These are phyloP conservation scores for Phytophthora pluvialis DNA, from an alignment of 352 stramenopile species.

Conservation along the genomic window DNA sequence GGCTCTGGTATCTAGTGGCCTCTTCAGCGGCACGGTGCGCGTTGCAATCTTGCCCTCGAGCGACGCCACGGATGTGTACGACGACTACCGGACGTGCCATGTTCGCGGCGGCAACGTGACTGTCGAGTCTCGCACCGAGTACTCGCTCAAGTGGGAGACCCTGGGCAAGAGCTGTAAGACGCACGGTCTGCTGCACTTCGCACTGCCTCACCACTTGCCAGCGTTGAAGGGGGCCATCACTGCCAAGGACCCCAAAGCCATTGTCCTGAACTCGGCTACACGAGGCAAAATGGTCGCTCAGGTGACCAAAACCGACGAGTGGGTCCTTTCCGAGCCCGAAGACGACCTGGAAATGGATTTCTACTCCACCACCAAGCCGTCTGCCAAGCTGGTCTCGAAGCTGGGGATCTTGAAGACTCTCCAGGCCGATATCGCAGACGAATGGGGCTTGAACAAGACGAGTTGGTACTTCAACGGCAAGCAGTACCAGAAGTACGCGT, in stretches of 20 bases:
- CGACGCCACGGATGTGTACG: constrained; percentile 41
- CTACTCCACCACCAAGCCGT: constrained; percentile 46
- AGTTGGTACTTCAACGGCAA: constrained; percentile 86
- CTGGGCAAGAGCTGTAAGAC: constrained; percentile 49
- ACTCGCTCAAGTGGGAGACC: constrained; percentile 66
- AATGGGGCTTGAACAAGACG: constrained; percentile 45
- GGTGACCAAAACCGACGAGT: constrained; percentile 38
- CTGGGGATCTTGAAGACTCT: constrained; percentile 46
- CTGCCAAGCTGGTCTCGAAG: constrained; percentile 31
- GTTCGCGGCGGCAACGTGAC: constrained; percentile 55
- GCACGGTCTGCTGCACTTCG: constrained; percentile 65
- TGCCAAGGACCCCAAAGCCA: constrained; percentile 23
- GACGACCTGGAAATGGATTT: constrained; percentile 54
- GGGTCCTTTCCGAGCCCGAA: constrained; percentile 54
- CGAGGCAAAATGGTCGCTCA: constrained; percentile 58
- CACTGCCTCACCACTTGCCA: constrained; percentile 63
- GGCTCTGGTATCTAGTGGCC: constrained; percentile 40
- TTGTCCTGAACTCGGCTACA: constrained; percentile 57
- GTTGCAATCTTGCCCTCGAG: constrained; percentile 50
- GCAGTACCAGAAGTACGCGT: constrained; percentile 78
- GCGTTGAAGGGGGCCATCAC: constrained; percentile 31
- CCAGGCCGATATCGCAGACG: constrained; percentile 49
- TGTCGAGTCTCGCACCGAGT: constrained; percentile 51
- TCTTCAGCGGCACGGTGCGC: constrained; percentile 54
- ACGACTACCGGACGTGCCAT: constrained; percentile 57